Evolutionary conservation across 352 stramenopile genomes (phyloP).

Genomic region (Globisporangium ultimum): DNA sequence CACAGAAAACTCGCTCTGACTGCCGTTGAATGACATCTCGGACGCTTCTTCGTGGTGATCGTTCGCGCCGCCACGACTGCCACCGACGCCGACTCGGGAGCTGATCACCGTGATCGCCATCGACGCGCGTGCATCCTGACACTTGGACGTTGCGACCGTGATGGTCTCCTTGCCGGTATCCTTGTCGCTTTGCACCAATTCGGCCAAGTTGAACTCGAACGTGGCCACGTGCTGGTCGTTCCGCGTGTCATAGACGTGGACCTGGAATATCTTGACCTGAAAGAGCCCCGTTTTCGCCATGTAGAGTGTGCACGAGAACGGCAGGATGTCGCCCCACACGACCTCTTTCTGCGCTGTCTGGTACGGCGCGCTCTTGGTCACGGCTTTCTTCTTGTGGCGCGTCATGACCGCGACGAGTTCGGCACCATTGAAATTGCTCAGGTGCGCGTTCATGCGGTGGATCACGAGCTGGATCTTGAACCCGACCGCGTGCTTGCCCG

Average conservation of each 20-base stretch:
- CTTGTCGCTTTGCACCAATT: conserved; percentile 58
- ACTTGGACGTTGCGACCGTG: conserved; percentile 53
- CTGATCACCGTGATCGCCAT: conserved; percentile 62
- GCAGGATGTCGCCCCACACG: conserved; percentile 71
- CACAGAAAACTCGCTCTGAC: conserved; percentile 54
- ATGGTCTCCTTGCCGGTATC: conserved; percentile 65
- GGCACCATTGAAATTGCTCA: conserved; percentile 40
- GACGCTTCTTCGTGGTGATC: conserved; percentile 17
- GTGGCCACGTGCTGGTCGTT: conserved; percentile 47
- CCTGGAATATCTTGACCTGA: conserved; percentile 63
- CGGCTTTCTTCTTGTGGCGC: conserved; percentile 66
- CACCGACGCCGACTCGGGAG: conserved; percentile 30
- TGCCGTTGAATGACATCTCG: conserved; percentile 53
- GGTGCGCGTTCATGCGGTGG: conserved; percentile 55
- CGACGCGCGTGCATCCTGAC: conserved; percentile 53
- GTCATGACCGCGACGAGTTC: conserved; percentile 64
- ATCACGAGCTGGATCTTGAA: conserved; percentile 75
- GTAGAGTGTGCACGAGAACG: conserved; percentile 73
- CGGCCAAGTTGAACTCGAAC: conserved; percentile 69
- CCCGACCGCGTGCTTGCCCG: conserved; percentile 48
- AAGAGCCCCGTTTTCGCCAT: conserved; percentile 72
- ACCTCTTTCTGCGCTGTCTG: conserved; percentile 48
- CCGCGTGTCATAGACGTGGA: conserved; percentile 60
- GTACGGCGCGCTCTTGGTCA: conserved; percentile 54
- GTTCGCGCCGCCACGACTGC: conserved; percentile 6